Evolutionary conservation across 495 filamentous ascomycete genomes (phyloP).

Genomic region (Podospora sp.): DNA sequence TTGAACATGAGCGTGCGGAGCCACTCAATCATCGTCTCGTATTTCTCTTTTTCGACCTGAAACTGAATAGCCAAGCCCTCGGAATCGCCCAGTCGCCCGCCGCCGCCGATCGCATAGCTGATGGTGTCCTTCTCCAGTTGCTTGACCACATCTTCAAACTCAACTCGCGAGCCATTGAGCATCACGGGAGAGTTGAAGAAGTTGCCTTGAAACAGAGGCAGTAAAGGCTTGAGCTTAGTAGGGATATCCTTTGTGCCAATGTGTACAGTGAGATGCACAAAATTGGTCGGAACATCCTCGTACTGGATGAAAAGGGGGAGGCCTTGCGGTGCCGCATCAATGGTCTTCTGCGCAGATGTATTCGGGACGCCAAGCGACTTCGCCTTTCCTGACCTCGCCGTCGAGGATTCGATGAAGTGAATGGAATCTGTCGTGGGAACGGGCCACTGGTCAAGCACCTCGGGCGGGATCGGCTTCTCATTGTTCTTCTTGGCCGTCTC

Average conservation of each 20-base stretch:
- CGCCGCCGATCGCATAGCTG: constrained; percentile 70
- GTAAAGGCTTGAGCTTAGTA: constrained; percentile 73
- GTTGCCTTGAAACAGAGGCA: constrained; percentile 82
- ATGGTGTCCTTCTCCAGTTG: constrained; percentile 90
- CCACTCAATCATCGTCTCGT: constrained; percentile 80
- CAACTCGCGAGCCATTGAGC: constrained; percentile 73
- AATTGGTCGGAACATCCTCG: constrained; percentile 87
- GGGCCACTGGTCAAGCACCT: constrained; percentile 74
- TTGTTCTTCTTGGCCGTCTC: constrained; percentile 79
- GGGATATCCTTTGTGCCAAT: constrained; percentile 76
- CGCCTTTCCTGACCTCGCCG: constrained; percentile 82
- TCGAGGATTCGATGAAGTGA: constrained; percentile 88
- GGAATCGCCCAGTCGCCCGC: constrained; percentile 66
- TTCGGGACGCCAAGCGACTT: constrained; percentile 63
- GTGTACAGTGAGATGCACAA: constrained; percentile 78
- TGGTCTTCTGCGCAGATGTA: constrained; percentile 72
- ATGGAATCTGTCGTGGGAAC: constrained; percentile 86
- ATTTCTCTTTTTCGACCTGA: constrained; percentile 86
- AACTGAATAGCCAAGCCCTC: constrained; percentile 82
- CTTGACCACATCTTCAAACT: constrained; percentile 89
- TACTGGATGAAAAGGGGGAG: constrained; percentile 93
- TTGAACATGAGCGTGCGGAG: constrained; percentile 83
- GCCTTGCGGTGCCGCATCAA: constrained; percentile 67
- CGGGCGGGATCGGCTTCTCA: constrained; percentile 75
- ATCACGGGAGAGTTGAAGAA: constrained; percentile 91